Conservation (phyloP, 2,329 filamentous ascomycete species). For the Scedosporium minutisporum region DNA sequence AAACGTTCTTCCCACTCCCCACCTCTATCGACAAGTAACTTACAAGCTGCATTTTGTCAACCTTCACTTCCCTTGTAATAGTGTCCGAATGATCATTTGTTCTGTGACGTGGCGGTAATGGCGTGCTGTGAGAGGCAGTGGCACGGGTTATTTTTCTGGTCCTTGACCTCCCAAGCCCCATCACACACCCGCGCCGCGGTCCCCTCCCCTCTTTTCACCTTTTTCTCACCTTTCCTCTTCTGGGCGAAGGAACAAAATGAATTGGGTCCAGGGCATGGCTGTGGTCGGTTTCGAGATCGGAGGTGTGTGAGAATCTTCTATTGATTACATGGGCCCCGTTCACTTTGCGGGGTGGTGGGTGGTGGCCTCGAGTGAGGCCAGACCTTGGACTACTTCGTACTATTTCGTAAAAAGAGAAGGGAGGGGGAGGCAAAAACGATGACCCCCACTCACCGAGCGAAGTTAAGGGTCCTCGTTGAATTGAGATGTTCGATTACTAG, state of each 20-base stretch:
- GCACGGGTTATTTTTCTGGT: not conserved
- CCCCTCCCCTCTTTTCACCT: conserved; percentile 9
- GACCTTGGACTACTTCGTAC: not conserved
- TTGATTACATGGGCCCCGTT: not conserved
- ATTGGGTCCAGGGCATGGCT: not conserved
- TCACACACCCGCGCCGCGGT: conserved; percentile 11
- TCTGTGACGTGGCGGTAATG: not conserved
- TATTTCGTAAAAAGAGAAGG: not conserved
- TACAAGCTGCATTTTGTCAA: too few relatives aligned
- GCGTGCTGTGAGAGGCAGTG: not conserved
- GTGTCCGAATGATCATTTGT: not conserved
- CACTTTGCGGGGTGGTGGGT: not conserved
- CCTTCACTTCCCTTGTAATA: not conserved
- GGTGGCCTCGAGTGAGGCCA: not conserved
- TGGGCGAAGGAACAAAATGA: not conserved
- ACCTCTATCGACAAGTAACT: not conserved
- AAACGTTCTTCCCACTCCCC: not conserved
- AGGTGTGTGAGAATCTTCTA: not conserved
- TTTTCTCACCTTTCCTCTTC: conserved; percentile 6
- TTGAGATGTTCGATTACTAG: too few relatives aligned
- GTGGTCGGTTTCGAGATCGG: not conserved
- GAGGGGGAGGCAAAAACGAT: too few relatives aligned
- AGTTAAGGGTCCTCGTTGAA: not conserved
- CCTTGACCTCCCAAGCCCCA: conserved; percentile 8
- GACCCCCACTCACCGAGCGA: not conserved